phyloP scores from a whole-genome alignment of 805 yeast species.

The Brettanomyces bruxellensis region DNA sequence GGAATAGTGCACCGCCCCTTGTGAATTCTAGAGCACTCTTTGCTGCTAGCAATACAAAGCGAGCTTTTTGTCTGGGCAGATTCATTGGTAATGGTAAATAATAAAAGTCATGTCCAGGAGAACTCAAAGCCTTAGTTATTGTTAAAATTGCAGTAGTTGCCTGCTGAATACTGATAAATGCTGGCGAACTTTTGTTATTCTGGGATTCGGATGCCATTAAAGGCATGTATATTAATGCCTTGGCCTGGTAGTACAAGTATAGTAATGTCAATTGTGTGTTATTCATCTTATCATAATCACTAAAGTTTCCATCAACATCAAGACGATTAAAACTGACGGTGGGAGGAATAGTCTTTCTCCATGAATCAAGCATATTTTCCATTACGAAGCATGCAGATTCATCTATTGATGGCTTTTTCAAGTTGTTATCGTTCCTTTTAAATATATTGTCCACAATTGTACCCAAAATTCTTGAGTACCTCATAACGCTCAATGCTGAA shows the following conservation, averaged over 20 bases:
- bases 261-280: conserved; percentile 46
- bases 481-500: conserved; percentile 54
- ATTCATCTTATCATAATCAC: conserved; percentile 23
- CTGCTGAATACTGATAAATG: conserved; percentile 61
- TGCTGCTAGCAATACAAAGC: conserved; percentile 58
- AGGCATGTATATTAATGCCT: conserved; percentile 56
- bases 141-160: conserved; percentile 54
- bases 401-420: conserved; percentile 18
- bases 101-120: conserved; percentile 28
- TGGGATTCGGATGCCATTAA: conserved; percentile 38
- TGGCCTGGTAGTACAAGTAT: conserved; percentile 52
- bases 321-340: conserved; percentile 50
- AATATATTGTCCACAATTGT: conserved; percentile 63
- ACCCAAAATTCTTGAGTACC: conserved; percentile 66
- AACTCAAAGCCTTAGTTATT: conserved; percentile 32
- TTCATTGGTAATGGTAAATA: conserved; percentile 59
- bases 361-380: conserved; percentile 67
- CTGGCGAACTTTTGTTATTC: conserved; percentile 36
- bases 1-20: conserved; percentile 72
- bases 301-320: conserved; percentile 40
- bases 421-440: conserved; percentile 40
- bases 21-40: conserved; percentile 75
- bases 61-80: conserved; percentile 50
- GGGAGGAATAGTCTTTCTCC: conserved; percentile 66
- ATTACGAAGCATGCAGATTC: conserved; percentile 24